Evolutionary conservation across 352 stramenopile species (phyloP).

Genomic region (Paralagenidium karlingii): DNA sequence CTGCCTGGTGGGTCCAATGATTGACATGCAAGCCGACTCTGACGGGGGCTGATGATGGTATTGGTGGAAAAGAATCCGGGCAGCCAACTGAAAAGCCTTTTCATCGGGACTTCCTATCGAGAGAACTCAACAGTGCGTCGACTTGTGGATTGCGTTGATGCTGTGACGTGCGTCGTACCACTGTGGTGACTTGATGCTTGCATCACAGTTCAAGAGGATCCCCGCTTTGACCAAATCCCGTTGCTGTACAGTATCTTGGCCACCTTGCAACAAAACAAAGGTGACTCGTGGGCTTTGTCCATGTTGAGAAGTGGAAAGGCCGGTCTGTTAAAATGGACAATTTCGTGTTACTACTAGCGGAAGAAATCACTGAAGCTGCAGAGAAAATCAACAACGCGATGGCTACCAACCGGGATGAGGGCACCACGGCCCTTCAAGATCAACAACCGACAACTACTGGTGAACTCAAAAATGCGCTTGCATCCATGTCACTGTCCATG

Average conservation of each 20-base stretch:
- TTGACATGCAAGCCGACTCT: neutral
- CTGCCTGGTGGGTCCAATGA: slow-evolving; percentile 21
- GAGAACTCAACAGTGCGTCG: slow-evolving; percentile 53
- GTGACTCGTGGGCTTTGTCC: too few relatives aligned
- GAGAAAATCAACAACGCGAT: too few relatives aligned
- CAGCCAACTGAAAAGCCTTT: slow-evolving; percentile 73
- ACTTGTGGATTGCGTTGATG: neutral
- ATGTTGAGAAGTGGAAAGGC: too few relatives aligned
- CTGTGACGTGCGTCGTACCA: slow-evolving; percentile 8
- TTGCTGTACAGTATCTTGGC: slow-evolving; percentile 76
- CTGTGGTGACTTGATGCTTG: slow-evolving; percentile 11
- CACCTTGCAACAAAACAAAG: slow-evolving; percentile 20
- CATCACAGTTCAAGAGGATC: slow-evolving; percentile 38
- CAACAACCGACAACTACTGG: too few relatives aligned
- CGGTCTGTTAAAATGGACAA: too few relatives aligned
- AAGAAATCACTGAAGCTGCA: too few relatives aligned
- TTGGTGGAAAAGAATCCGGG: slow-evolving; percentile 42
- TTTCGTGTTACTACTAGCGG: too few relatives aligned
- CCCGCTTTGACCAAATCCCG: slow-evolving; percentile 51
- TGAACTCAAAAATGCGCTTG: too few relatives aligned
- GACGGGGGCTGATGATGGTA: slow-evolving; percentile 1
- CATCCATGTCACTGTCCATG: too few relatives aligned
- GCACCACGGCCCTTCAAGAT: too few relatives aligned
- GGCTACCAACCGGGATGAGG: too few relatives aligned
- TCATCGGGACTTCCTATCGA: slow-evolving; percentile 65